Evolutionary conservation across 768 basidiomycete species (phyloP).

Genomic region (Hebeloma cylindrosporum): DNA sequence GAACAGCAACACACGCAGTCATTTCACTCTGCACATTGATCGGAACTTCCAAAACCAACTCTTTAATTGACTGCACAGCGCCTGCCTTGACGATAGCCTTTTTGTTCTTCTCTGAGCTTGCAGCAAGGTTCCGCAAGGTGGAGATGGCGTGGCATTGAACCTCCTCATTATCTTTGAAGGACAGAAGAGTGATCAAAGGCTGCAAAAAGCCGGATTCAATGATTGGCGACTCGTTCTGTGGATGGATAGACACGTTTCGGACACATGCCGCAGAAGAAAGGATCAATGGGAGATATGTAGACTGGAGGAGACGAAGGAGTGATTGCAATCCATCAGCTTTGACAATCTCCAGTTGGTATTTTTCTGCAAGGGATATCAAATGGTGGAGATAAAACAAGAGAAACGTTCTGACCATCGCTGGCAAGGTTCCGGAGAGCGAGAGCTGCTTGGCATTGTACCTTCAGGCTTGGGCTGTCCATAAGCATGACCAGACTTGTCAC

Average conservation of each 20-base stretch:
- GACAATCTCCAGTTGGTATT: slow-evolving; percentile 98
- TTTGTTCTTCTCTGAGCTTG: slow-evolving; percentile 98
- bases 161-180: slow-evolving; percentile 99
- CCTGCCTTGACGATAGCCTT: slow-evolving; percentile 97
- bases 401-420: slow-evolving; percentile 86
- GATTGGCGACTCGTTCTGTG: slow-evolving; percentile 97
- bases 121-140: slow-evolving; percentile 93
- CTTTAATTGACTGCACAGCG: slow-evolving; percentile 95
- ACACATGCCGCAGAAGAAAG: slow-evolving; percentile 98
- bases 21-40: slow-evolving; percentile 98
- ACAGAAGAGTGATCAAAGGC: slow-evolving; percentile 91
- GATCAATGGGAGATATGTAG: slow-evolving; percentile 95
- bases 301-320: slow-evolving; percentile 90
- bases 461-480: slow-evolving; percentile 97
- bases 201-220: slow-evolving; percentile 98
- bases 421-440: slow-evolving; percentile 95
- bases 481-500: slow-evolving; percentile 90
- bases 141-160: slow-evolving; percentile 99
- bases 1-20: slow-evolving; percentile 97
- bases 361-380: slow-evolving; percentile 54
- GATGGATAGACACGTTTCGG: slow-evolving; percentile 98
- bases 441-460: slow-evolving; percentile 98
- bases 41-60: slow-evolving; percentile 91
- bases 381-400: neutral
- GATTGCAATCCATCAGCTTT: slow-evolving; percentile 91